Base-by-base conservation (phyloP, 1,139 yeast genomes). In the Pichia inconspicua region DNA sequence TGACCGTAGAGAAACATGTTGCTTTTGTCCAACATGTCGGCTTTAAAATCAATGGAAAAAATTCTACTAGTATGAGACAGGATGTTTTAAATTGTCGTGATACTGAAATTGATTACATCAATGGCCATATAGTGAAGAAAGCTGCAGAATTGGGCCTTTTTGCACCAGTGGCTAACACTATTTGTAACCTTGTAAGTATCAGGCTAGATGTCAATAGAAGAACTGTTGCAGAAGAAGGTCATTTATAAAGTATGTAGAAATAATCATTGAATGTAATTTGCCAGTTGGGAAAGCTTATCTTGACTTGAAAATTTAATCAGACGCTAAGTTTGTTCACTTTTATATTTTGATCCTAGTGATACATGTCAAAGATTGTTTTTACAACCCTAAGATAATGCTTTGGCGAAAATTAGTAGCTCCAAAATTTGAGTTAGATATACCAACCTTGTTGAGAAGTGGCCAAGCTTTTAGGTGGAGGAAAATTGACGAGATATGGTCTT, bases 1-100 rank as follows among this genome's bases (percentile, higher is more conserved):
- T 62, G n/a, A 46, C 44, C 11, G 48, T 42, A 25, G 50, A 50
- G 44, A 59, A 36, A 74, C 82, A 25, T 17, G 52, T 61, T 12
- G 53, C 51, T 1, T 53, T 55, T 40, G 60, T 60, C 3, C 43
- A 58, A n/a, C 49, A 60, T 15, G 46, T 55, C 38, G 67, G 67
- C 3, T 56, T 56, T 35, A 47, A 45, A 2, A 32, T 61, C 25
- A 61, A 62, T 43, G 73, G 76, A 0, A 64, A 71, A 43, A 92
- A 89, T 66, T 78, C 84, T 46, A 80, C 94, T 9, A 86, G 96
- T 2, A 92, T 90, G 97, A 74, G 95, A 58, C 88, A 85, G 55
- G 97, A 90, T 58, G 73, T 84, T 1, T 64, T 77, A 42, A 70
- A 74, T 53, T 69, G 79, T 47, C 73, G 80, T 54, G 72, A 70